Evolutionary conservation across 2,329 filamentous ascomycete genomes (phyloP), one percentile per base, ranked within the genome.

Genomic region (Xylaria sp.): DNA sequence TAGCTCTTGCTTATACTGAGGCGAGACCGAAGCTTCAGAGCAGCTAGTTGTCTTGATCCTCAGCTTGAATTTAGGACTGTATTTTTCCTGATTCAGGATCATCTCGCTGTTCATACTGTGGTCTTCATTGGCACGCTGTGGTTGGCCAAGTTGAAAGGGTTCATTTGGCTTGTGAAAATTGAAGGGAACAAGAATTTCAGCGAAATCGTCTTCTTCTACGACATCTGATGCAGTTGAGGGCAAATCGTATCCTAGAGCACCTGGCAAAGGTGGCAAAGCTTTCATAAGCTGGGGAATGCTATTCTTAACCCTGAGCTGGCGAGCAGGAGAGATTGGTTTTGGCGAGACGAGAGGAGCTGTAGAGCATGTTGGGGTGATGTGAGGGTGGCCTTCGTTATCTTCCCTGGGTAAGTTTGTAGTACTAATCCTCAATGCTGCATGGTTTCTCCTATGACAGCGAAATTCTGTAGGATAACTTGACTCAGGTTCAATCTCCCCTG

Each of bases 241-340:
- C 9, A 71, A 20, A 56, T 70, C 46, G 58, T 77, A 78, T 23
- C 72, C 70, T 28, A 69, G 56, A 63, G 74, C 77, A 4, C 75
- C 76, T 3, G 85, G 85, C 8, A 87, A 72, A 15, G 83, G 79
- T 15, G 86, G 86, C 51, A 87, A 72, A 25, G 83, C 82, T 74
- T 88, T 87, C 84, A 87, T 87, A 15, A 87, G 76, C 50, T 82
- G 82, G 7, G 85, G 84, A 61, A 85, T 84, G 70, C 84, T 86
- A 70, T 83, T 85, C 66, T 84, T 85, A 48, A 84, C 78, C 61
- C 80, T 83, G 20, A 86, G 78, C 70, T 83, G 79, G 34, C 80
- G 80, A 41, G 78, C 79, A 41, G 84, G 83, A 18, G 84, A 87
- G 3, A 86, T 82, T 15, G 84, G 84, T 55, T 83, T 81, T n/a